Evolutionary conservation across 2,329 filamentous ascomycete species (phyloP).

Genomic region (Aspergillus amoenus): DNA sequence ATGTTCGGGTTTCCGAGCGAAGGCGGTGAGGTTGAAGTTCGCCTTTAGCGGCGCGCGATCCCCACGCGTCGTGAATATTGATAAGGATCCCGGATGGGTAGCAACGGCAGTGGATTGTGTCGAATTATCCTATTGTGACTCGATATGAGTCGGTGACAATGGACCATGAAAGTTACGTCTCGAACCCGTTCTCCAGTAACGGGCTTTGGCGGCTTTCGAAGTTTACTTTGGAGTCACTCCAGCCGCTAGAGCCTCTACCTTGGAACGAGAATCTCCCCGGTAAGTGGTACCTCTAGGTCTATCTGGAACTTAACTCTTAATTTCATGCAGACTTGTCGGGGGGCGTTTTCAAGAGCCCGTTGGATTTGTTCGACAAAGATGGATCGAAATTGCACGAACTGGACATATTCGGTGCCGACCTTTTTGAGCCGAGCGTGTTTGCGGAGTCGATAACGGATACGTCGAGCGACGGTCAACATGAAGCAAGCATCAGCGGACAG

Average conservation of each 20-base stretch:
- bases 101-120: not conserved
- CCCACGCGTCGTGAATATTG: slow-evolving; percentile 20
- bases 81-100: slow-evolving; percentile 9
- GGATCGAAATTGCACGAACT: slow-evolving; percentile 31
- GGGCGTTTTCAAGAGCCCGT: slow-evolving; percentile 24
- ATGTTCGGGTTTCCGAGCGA: slow-evolving; percentile 21
- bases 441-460: slow-evolving; percentile 21
- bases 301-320: not conserved
- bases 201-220: slow-evolving; percentile 39
- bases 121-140: not conserved
- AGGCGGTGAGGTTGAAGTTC: slow-evolving; percentile 23
- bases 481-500: slow-evolving; percentile 20
- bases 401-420: slow-evolving; percentile 31
- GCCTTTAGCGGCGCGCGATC: slow-evolving; percentile 18
- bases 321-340: slow-evolving; percentile 23
- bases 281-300: slow-evolving; percentile 19
- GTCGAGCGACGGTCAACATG: slow-evolving; percentile 21
- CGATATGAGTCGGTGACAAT: slow-evolving; percentile 21
- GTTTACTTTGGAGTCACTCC: slow-evolving; percentile 38
- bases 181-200: slow-evolving; percentile 37
- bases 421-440: slow-evolving; percentile 20
- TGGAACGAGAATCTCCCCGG: slow-evolving; percentile 38
- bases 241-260: slow-evolving; percentile 35
- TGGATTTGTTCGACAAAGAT: slow-evolving; percentile 23
- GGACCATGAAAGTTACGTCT: slow-evolving; percentile 24